Percentiles rank a stretch among this genome's conserved stretches.
Evolutionary conservation across 2,329 filamentous ascomycete genomes (phyloP).

Genomic region (Ceratocystiopsis minuta): DNA sequence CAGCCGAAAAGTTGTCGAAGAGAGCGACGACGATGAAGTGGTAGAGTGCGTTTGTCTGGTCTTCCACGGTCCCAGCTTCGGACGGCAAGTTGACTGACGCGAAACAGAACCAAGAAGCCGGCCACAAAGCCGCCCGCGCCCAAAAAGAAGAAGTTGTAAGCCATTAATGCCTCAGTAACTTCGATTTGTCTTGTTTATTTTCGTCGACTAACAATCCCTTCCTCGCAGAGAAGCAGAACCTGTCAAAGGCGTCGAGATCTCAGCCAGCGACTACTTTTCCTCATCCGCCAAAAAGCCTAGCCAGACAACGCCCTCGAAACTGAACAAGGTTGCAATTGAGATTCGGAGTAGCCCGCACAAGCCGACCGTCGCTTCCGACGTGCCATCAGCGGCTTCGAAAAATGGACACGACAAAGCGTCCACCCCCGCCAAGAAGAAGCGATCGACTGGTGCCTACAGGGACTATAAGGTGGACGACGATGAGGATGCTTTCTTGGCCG

Average conservation of each 20-base stretch:
- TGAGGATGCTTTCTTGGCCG: slow-evolving; percentile 35
- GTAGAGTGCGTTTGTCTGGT: slow-evolving; percentile 18
- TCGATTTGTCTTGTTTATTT: slow-evolving; percentile 1
- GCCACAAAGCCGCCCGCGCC: slow-evolving; percentile 25
- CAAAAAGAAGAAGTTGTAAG: slow-evolving; percentile 38
- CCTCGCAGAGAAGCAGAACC: slow-evolving; percentile 18
- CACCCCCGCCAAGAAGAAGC: slow-evolving; percentile 21
- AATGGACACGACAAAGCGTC: slow-evolving; percentile 13
- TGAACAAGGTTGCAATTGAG: slow-evolving; percentile 23
- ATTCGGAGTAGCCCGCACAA: slow-evolving; percentile 35
- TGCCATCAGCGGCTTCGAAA: slow-evolving; percentile 10
- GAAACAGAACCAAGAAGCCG: slow-evolving; percentile 34
- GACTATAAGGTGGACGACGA: slow-evolving; percentile 29
- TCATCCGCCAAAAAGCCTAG: slow-evolving; percentile 24
- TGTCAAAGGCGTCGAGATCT: slow-evolving; percentile 31
- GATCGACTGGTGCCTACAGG: slow-evolving; percentile 21
- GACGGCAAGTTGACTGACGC: not conserved
- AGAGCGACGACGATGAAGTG: slow-evolving; percentile 11
- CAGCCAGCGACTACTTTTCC: slow-evolving; percentile 40
- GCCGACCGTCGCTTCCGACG: slow-evolving; percentile 16
- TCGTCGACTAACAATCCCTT: not conserved
- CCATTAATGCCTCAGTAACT: not conserved
- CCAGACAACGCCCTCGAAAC: slow-evolving; percentile 24
- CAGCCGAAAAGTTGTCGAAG: slow-evolving; percentile 14
- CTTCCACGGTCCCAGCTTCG: slow-evolving; percentile 5